Evolutionary conservation across 352 stramenopile species (phyloP), one percentile per base, ranked within the genome.

Genomic region (Globisporangium nagaii): DNA sequence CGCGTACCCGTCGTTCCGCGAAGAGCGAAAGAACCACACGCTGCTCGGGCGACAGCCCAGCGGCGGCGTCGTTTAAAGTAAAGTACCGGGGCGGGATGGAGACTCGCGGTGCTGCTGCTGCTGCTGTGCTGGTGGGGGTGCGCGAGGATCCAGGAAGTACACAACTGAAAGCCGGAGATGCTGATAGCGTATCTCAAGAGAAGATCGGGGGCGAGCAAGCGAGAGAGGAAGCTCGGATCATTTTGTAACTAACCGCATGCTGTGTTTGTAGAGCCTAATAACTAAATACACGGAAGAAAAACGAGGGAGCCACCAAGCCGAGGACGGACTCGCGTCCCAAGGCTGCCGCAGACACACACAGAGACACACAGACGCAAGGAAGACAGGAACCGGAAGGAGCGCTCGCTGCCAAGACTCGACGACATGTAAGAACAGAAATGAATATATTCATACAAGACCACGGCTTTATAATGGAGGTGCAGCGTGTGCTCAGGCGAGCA

Each of bases 1-100:
- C 10, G 79, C 80, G 27, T 89, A 87, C 43, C 76, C 79, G 8
- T 65, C 61, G 53, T 84, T 85, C 70, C 76, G 67, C 31, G 72
- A 85, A 51, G 75, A 78, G 66, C 37, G 37, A 27, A 75, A 74
- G 62, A 86, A 89, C 59, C 76, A 87, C 61, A 84, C 79, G 3
- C 54, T 89, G 45, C 58, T 89, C 36, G 79, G 76, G 3, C 65
- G 64, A 19, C 79, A 86, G 68, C 70, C 74, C 0, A 87, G 76
- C 53, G 79, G 79, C 12, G 79, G 79, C 10, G 79, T 89, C 35
- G 79, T 89, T 34, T 89, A 81, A 68, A 42, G 35, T 32, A 41
- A 53, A 37, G 25, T 50, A 50, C 20, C 25, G 17, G 1, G 12
- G 34, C 17, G 42, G 8, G 2, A 37, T 37, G 27, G 4, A 10